Evolutionary conservation across 2,329 filamentous ascomycete species (phyloP), one percentile per base, ranked within the genome.

Genomic region (Myriosclerotinia duriaeana): DNA sequence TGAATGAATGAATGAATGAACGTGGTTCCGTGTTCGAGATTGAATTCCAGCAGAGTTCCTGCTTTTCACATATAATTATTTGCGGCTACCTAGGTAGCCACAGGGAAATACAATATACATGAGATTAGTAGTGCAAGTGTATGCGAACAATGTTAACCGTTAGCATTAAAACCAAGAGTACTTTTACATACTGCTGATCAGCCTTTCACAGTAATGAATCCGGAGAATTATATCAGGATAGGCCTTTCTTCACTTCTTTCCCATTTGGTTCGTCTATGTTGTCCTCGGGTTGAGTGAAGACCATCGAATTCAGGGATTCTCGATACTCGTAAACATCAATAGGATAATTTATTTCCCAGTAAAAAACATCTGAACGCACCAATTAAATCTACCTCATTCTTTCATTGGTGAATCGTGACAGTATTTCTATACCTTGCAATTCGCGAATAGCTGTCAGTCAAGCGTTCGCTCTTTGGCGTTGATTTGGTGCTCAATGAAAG

Each of bases 321-420:
- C 46, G n/a, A 26, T 20, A 2, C 11, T 15, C 14, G 50, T 26
- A 15, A 15, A 40, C 11, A 20, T 26, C 14, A 17, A 48, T 12
- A 26, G 5, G 14, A 20, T 22, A 60, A 48, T 50, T 22, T 50
- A 30, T 11, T 12, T 40, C n/a, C 14, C 30, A 14, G 14, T 36
- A 50, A 34, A 26, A 12, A 34, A 61, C 38, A 26, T 50, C 3
- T 14, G n/a, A 50, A 50, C 15, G 5, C 14, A 17, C 12, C 14
- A 50, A 60, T 38, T 20, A 17, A 2, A 40, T 12, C 8, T 22
- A 7, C 30, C 9, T 36, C 1, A 44, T 50, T 38, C 22, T 38
- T 61, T 38, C 3, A 38, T 61, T 61, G 58, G 58, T 50, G 6
- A 34, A 34, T 34, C 30, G 30, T 34, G 58, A 44, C 34, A 61